These are phyloP conservation scores for Ogataea siamensis DNA, from an alignment of 805 yeast genomes.

Conservation along the genomic window DNA sequence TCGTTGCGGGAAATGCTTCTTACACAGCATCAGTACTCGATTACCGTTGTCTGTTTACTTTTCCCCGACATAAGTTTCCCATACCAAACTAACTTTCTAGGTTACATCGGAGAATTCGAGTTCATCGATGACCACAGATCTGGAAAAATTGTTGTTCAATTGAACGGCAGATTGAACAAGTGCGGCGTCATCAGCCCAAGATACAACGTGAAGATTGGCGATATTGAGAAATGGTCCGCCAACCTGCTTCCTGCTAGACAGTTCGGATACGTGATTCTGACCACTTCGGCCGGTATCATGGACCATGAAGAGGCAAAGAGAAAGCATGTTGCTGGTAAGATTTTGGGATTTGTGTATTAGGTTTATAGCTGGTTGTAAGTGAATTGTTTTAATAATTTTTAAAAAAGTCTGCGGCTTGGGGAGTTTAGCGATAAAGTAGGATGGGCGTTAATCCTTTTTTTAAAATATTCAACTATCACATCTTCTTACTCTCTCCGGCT, in stretches of 20 bases:
- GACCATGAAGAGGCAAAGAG: constrained; percentile 99
- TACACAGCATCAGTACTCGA: constrained; percentile 50
- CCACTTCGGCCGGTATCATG: constrained; percentile 99
- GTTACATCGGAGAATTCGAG: constrained; percentile 97
- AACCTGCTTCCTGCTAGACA: constrained; percentile 99
- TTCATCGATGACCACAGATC: constrained; percentile 99
- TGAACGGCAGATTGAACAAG: constrained; percentile 98
- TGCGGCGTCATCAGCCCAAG: constrained; percentile 99
- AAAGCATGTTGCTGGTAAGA: constrained; percentile 99
- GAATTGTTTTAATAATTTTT: constrained; percentile 10
- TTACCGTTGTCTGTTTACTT: constrained; percentile 58
- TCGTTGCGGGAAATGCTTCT: constrained; percentile 50
- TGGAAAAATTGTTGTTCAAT: constrained; percentile 94
- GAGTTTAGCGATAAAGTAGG: not conserved
- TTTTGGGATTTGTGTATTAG: constrained; percentile 96
- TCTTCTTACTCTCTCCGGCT: too few species aligned
- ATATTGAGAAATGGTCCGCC: constrained; percentile 98
- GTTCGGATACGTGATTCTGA: constrained; percentile 95
- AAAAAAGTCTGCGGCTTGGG: constrained; percentile 3
- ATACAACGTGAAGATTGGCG: constrained; percentile 93
- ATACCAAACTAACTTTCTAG: constrained; percentile 36
- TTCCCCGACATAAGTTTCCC: constrained; percentile 50
- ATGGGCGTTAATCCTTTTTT: constrained; percentile 13
- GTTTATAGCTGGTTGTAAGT: not conserved
- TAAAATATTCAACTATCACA: not conserved